Evolutionary conservation across 2,329 filamentous ascomycete genomes (phyloP).

Genomic region (Nannizziopsis barbatae): DNA sequence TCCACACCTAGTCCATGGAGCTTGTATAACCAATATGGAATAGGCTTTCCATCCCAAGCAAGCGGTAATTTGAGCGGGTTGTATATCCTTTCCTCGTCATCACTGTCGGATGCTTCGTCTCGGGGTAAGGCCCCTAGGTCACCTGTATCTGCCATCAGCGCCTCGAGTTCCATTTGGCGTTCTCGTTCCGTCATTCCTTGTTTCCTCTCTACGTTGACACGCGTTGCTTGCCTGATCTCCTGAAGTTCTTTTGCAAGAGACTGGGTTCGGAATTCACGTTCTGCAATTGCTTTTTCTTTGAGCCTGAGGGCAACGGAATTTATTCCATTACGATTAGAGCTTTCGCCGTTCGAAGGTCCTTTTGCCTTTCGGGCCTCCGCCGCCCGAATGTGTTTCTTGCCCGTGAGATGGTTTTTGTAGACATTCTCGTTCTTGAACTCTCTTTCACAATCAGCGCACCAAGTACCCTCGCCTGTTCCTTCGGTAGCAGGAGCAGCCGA

Average conservation of each 20-base stretch:
- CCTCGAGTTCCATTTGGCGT: constrained; percentile 84
- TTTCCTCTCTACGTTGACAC: constrained; percentile 89
- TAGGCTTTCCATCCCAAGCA: constrained; percentile 97
- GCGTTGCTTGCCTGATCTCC: constrained; percentile 76
- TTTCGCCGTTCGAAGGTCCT: constrained; percentile 30
- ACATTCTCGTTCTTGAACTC: constrained; percentile 94
- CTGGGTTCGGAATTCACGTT: constrained; percentile 73
- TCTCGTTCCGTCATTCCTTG: constrained; percentile 97
- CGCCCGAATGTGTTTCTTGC: constrained; percentile 86
- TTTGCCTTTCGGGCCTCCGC: constrained; percentile 51
- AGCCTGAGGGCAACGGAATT: constrained; percentile 40
- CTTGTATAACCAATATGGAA: constrained; percentile 98
- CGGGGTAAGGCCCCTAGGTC: constrained; percentile 36
- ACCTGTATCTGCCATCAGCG: constrained; percentile 56
- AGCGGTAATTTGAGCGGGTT: constrained; percentile 93
- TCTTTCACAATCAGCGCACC: constrained; percentile 86
- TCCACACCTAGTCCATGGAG: constrained; percentile 90
- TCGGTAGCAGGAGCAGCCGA: constrained; percentile 40
- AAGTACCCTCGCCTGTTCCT: constrained; percentile 57
- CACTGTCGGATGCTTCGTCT: constrained; percentile 52
- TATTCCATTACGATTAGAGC: constrained; percentile 20
- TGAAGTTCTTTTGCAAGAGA: constrained; percentile 72
- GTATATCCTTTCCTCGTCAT: constrained; percentile 77
- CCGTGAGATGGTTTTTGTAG: constrained; percentile 75
- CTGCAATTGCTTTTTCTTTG: constrained; percentile 83